Evolutionary conservation across 1,284 basidiomycete genomes (phyloP).

Genomic region (Phlebopus sp.): DNA sequence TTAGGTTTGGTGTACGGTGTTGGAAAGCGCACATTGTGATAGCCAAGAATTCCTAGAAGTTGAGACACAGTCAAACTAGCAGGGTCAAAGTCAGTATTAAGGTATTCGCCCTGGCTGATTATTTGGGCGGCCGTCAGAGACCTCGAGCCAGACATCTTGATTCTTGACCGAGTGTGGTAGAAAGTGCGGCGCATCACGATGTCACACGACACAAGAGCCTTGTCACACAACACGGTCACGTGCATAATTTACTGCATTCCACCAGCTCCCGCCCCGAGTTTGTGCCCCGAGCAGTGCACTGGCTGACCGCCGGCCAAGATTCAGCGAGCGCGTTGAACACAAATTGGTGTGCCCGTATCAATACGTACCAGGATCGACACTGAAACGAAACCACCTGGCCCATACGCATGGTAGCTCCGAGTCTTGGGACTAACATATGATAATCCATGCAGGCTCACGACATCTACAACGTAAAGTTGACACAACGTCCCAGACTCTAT

Average conservation of each 20-base stretch:
- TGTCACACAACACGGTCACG: constrained; percentile 20
- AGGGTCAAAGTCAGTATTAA: constrained; percentile 84
- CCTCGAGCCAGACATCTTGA: constrained; percentile 55
- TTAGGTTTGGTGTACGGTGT: constrained; percentile 84
- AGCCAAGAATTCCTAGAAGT: constrained; percentile 76
- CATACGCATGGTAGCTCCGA: too few species aligned
- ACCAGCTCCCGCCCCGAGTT: too few species aligned
- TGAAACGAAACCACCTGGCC: too few species aligned
- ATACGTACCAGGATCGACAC: too few species aligned
- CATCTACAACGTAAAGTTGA: too few species aligned
- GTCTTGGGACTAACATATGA: too few species aligned
- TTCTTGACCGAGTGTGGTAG: constrained; percentile 33
- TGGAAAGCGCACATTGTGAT: constrained; percentile 78
- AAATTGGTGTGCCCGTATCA: too few species aligned
- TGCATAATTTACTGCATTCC: constrained; percentile 11
- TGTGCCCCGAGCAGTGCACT: too few species aligned
- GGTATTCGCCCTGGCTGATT: constrained; percentile 73
- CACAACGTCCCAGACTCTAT: too few species aligned
- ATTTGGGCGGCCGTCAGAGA: constrained; percentile 66
- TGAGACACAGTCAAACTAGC: constrained; percentile 76
- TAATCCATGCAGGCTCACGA: too few species aligned
- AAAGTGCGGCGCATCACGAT: not conserved
- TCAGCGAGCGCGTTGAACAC: too few species aligned
- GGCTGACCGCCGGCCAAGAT: too few species aligned
- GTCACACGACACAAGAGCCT: not conserved